Conservation (phyloP, 1,284 basidiomycete genomes). For the Tilletiopsis washingtonensis region DNA sequence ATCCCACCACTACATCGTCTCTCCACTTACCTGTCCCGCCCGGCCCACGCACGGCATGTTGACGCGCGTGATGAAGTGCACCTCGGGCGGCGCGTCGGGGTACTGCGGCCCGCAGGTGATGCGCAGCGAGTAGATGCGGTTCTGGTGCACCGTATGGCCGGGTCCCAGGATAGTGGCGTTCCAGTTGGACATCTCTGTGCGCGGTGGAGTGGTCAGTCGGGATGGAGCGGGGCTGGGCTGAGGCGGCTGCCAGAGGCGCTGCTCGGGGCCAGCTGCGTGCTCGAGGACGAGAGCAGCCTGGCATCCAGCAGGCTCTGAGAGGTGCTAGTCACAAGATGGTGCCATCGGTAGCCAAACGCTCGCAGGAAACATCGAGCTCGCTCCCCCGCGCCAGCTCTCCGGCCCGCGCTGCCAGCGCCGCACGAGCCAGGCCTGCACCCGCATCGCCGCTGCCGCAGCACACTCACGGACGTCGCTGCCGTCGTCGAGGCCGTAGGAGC, state of each 20-base stretch:
- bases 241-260: no score
- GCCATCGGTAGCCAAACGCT: no score
- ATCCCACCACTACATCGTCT: background rate
- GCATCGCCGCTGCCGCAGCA: no score
- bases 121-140: slow-evolving; percentile 92
- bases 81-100: slow-evolving; percentile 69
- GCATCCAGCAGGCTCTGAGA: no score
- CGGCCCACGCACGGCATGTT: slow-evolving; percentile 89
- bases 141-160: slow-evolving; percentile 88
- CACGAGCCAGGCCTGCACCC: no score
- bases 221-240: background rate
- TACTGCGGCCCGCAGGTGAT: slow-evolving; percentile 77
- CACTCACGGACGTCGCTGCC: slow-evolving; percentile 42
- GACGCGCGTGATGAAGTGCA: slow-evolving; percentile 79
- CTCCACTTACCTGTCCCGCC: slow-evolving; percentile 56
- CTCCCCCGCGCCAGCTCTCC: no score
- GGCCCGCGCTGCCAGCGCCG: no score
- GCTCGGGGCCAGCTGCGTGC: no score
- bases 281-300: no score
- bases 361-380: no score
- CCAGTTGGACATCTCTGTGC: slow-evolving; percentile 76
- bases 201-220: background rate
- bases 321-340: no score
- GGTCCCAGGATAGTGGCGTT: slow-evolving; percentile 98
- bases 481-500: slow-evolving; percentile 68